Conservation (phyloP, 225 moss, liverwort and hornwort species). For the Sphagnum tenellum region DNA sequence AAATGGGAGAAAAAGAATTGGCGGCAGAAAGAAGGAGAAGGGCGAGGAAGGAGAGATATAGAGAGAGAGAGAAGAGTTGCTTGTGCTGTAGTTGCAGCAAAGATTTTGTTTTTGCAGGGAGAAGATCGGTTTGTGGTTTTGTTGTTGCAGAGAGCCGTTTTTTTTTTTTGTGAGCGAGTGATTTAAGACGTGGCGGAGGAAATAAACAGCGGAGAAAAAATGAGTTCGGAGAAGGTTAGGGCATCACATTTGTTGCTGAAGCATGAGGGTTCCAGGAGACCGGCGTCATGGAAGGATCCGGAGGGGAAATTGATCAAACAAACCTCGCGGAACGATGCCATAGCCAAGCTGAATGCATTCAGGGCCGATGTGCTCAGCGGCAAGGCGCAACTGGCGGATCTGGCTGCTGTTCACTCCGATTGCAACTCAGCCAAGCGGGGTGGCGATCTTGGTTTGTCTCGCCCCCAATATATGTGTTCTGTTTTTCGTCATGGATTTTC, state of each 20-base stretch:
- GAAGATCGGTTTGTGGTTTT: too few species aligned
- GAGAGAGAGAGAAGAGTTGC: too few species aligned
- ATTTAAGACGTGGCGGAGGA: too few species aligned
- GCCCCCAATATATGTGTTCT: background rate
- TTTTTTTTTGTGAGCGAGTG: too few species aligned
- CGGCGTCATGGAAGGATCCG: conserved; percentile 50
- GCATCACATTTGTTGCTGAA: conserved; percentile 66
- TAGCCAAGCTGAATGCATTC: conserved; percentile 41
- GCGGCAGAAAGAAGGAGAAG: too few species aligned
- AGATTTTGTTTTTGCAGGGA: too few species aligned
- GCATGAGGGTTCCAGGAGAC: conserved; percentile 53
- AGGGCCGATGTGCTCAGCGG: conserved; percentile 44
- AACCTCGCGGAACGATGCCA: conserved; percentile 44
- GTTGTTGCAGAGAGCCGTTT: too few species aligned
- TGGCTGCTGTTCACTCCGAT: conserved; percentile 42
- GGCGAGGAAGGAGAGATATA: too few species aligned
- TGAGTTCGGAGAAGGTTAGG: conserved; percentile 57
- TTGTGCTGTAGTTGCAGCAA: too few species aligned
- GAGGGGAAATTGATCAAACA: conserved; percentile 36
- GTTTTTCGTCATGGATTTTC: background rate
- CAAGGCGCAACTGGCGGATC: conserved; percentile 33
- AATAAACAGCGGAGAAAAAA: conserved; percentile 1
- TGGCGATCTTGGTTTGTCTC: conserved; percentile 44
- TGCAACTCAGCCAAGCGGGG: conserved; percentile 64
- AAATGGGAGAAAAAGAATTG: too few species aligned